Base-by-base conservation (phyloP, 2,329 filamentous ascomycete species). In the Scedosporium boydii region DNA sequence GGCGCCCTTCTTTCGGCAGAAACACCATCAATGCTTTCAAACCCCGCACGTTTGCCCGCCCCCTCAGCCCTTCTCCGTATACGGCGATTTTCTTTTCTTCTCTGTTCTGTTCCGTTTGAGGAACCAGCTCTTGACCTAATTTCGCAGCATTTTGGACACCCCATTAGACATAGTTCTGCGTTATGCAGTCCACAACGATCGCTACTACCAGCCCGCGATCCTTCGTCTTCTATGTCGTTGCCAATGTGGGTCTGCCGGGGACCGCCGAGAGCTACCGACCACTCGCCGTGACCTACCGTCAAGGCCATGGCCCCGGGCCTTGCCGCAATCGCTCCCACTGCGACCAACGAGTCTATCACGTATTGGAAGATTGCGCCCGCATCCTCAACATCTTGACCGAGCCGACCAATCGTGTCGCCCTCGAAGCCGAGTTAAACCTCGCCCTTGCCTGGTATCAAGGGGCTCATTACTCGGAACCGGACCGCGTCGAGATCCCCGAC, bases 231-330 rank as follows among this genome's bases (percentile, higher is more conserved):
- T 63, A 42, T 38, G 18, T 63, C 44, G 44, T 60, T 14, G 61
- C 61, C 23, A 46, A 63, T 38, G 44, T 60, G 23, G 61, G 57
- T 14, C 57, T 44, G 9, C 44, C 27, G 10, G 27, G 29, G 29
- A 34, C 29, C 29, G 29, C 29, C 29, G 29, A 34, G 29, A 34
- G 44, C 21, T 34, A 59, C 44, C 61, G 61, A 16, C 57, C 61
- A 14, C 57, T 63, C 29, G 61, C 61, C 61, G 27, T 63, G 18
- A 59, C 61, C 18, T 63, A 59, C 44, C 61, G 61, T 10, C 61
- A 63, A 14, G 61, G 61, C n/a, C 56, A 29, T 2, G 57, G 44
- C 27, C 56, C n/a, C 42, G 56, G 42, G 3, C 42, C 61, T 18
- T 26, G 56, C 16, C 44, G 44, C 29, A 48, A 21, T 48, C 44